Evolutionary conservation across 2,329 filamentous ascomycete species (phyloP), one percentile per base, ranked within the genome.

Genomic region (Fusarium globosum): DNA sequence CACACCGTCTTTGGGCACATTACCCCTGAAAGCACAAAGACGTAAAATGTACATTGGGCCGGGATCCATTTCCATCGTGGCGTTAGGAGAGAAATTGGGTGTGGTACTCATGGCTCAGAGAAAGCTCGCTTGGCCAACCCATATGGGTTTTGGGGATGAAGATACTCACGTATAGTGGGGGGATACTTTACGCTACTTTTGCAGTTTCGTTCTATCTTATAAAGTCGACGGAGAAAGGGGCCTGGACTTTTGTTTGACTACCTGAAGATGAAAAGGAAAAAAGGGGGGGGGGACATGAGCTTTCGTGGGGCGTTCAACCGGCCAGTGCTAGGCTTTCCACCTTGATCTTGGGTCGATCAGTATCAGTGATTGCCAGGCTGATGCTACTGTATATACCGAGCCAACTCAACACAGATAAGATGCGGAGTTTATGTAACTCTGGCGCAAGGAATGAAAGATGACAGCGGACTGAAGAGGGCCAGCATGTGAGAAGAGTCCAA

Each of bases 231-330:
- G 42, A 45, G 26, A 61, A 74, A 51, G 42, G 45, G 36, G 48
- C 64, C 42, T 58, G 58, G 48, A 52, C 64, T 63, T 59, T 51
- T 73, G 60, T 71, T 69, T 65, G 23, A 53, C 49, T 36, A 49
- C 56, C 39, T 58, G 64, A 62, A 61, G 52, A 73, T 64, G 38
- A 60, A 57, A 65, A 39, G 48, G 58, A 58, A 41, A 42, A 41
- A 42, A 43, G 41, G 43, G 51, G 35, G 51, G 35, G 61, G 55
- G 35, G 60, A 61, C 65, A 66, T 46, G 48, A 69, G 66, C 72
- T 63, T 76, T 51, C 51, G 75, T 58, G 68, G 53, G 76, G 73
- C 75, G 73, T 76, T 78, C 69, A 78, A 77, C 75, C 61, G 76
- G 71, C 71, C 68, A 76, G 51, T 69, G 65, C 60, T 49, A 49